Base-by-base conservation (phyloP, 495 filamentous ascomycete genomes). In the Hypoxylon rickii region DNA sequence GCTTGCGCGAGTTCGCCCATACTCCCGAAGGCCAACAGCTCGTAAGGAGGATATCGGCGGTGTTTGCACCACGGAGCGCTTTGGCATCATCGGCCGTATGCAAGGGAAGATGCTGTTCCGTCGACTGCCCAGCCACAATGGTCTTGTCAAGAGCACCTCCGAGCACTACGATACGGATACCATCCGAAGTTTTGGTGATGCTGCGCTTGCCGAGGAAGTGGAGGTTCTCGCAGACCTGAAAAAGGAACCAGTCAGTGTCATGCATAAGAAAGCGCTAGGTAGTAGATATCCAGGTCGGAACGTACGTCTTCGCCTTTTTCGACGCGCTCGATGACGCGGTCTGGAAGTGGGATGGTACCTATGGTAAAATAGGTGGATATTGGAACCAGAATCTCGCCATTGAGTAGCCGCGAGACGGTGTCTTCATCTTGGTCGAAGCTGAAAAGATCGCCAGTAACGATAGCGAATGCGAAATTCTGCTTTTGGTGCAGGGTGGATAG, bases 301-400 rank as follows among this genome's bases (percentile, higher is more conserved):
- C 63, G 36, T 62, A 73, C 88, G 58, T 93, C 91, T 59, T 88
- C 81, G 37, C 78, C 77, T 32, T 80, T 80, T 65, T 89, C 79
- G 24, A 97, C 82, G 66, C 80, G 86, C 61, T 90, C 83, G 20
- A 89, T 66, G 1, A 96, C 77, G 3, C 73, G 65, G 12, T 73
- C 65, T 1, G 94, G 95, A 12, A 98, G 74, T 10, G 86, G 69
- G 17, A 73, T 71, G 18, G 75, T 81, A 29, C 91, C 91, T 24
- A 96, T 72, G 0, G 85, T 86, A 66, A 97, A 97, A 72, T 98
- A 97, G 10, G 86, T 92, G 1, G 92, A 85, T 2, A 96, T 73
- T 0, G 91, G 84, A 10, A 97, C 79, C 7, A 69, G 61, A 45
- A 96, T 87, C 20, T 79, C 76, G 17, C 88, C 90, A 21, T 81